Evolutionary conservation across 169 alveolate genomes (phyloP).

Genomic region (Theileria orientalis): DNA sequence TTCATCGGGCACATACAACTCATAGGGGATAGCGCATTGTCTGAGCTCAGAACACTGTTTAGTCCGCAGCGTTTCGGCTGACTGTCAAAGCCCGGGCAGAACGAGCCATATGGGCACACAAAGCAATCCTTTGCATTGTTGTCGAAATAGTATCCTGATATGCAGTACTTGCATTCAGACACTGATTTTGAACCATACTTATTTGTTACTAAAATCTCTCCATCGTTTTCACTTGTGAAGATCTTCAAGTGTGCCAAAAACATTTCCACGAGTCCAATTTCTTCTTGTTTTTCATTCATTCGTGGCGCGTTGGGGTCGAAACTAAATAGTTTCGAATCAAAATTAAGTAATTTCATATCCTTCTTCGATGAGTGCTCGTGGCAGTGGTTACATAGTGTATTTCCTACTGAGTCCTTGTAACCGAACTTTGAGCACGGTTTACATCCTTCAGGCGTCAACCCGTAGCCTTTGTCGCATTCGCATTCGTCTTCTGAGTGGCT

Average conservation of each 20-base stretch:
- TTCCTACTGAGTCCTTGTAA: constrained; percentile 55
- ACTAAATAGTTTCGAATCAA: neutral
- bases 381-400: constrained; percentile 37
- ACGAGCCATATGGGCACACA: constrained; percentile 45
- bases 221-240: neutral
- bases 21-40: constrained; percentile 27
- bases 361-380: constrained; percentile 7
- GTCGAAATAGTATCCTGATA: constrained; percentile 46
- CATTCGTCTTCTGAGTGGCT: constrained; percentile 16
- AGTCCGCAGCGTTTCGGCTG: constrained; percentile 51
- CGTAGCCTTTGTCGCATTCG: constrained; percentile 76
- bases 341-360: neutral
- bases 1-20: constrained; percentile 72
- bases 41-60: constrained; percentile 14
- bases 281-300: neutral
- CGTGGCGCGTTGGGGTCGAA: neutral
- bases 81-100: constrained; percentile 59
- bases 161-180: constrained; percentile 37
- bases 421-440: constrained; percentile 47
- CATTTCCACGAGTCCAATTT: neutral
- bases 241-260: neutral
- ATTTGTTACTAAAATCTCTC: constrained; percentile 24
- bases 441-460: constrained; percentile 29
- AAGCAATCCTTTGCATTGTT: constrained; percentile 27
- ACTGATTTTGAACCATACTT: constrained; percentile 2